A percentile compares a stretch with the other conserved stretches of the same genome.
phyloP scores from a whole-genome alignment of 805 yeast species.

The Candida cerambycidarum region DNA sequence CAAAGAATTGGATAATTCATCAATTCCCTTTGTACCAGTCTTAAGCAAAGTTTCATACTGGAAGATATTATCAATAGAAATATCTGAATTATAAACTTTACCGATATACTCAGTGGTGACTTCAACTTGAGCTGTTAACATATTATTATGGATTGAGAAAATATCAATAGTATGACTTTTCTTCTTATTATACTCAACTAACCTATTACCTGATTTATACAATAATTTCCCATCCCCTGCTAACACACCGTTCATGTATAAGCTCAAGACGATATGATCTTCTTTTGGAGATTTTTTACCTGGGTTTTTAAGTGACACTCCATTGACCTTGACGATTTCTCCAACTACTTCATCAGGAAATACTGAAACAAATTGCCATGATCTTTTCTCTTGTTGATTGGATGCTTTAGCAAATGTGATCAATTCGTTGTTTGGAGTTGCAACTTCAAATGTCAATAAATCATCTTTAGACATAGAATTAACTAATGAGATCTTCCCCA shows the following conservation, averaged over 20 bases:
- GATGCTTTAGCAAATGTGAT: conserved; percentile 67
- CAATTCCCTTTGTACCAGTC: conserved; percentile 38
- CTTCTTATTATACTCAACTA: conserved; percentile 46
- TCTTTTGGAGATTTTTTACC: conserved; percentile 39
- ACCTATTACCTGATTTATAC: conserved; percentile 46
- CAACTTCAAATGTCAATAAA: conserved; percentile 53
- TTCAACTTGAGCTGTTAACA: conserved; percentile 49
- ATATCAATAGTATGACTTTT: conserved; percentile 47
- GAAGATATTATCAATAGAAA: conserved; percentile 52
- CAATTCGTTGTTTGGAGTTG: conserved; percentile 49
- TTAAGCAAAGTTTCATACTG: conserved; percentile 52
- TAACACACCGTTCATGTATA: conserved; percentile 62
- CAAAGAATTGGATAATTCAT: conserved; percentile 48
- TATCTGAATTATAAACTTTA: conserved; percentile 58
- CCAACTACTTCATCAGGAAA: conserved; percentile 70
- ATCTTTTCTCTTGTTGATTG: conserved; percentile 49
- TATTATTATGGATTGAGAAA: conserved; percentile 33
- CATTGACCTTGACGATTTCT: conserved; percentile 65
- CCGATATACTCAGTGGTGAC: conserved; percentile 69
- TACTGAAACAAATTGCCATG: conserved; percentile 76
- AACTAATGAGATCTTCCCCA: conserved; percentile 50
- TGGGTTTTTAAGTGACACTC: conserved; percentile 45
- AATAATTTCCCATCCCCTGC: conserved; percentile 59
- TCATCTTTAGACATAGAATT: conserved; percentile 32
- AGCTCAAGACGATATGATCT: conserved; percentile 54